Base-by-base conservation (phyloP, 2,329 filamentous ascomycete genomes). In the Apiospora koreana region DNA sequence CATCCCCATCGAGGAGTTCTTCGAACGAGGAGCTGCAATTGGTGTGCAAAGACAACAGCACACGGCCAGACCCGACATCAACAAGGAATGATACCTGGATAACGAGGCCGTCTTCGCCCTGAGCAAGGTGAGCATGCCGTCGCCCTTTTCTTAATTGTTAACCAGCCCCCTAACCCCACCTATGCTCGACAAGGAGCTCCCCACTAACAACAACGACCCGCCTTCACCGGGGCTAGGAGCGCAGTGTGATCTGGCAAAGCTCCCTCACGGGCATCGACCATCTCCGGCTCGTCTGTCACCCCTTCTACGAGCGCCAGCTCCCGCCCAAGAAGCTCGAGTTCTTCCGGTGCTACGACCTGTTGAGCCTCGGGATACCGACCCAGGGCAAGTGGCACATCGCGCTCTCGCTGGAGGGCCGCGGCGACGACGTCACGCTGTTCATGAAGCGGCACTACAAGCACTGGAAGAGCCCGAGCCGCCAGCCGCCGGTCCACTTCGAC, bases 201-300 rank as follows among this genome's bases (percentile, higher is more conserved):
- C n/a, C 9, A 8, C 46, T 50, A 14, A 50, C 46, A 21, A 21
- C 7, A 5, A 21, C 25, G 6, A 28, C 16, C 23, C 12, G 12
- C 21, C 16, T 35, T 9, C 23, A 1, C 6, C 2, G 14, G 38
- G 43, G 6, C 2, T 16, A 62, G 54, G 28, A 10, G 0, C 54
- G 54, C 18, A 18, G 31, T 16, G 54, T 12, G 9, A 3, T 35
- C 18, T 62, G 54, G 35, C 6, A 42, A 25, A 2, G 35, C 12
- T 45, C 5, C 1, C n/a, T 68, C 42, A 70, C n/a, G 23, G 58
- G 65, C 18, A n/a, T 23, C 1, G 71, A 72, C 31, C 50, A 69
- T 7, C 62, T 70, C 1, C 66, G 67, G 23, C 69, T 72, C 62
- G 54, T 72, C 35, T 72, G 71, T 46, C 70, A 72, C 35, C 71